Conservation (phyloP, 805 yeast genomes). For the Schwanniomyces sp. region DNA sequence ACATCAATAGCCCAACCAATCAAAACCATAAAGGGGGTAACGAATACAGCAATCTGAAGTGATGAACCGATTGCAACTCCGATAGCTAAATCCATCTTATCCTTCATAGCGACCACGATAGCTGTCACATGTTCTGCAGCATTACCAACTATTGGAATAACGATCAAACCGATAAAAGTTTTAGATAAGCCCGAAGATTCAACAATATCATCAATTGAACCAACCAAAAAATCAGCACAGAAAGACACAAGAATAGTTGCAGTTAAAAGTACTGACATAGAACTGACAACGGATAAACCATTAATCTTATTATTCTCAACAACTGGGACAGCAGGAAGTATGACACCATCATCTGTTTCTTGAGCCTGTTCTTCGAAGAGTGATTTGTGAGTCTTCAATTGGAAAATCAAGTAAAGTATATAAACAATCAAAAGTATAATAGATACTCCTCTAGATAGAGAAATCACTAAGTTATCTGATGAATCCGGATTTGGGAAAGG, state of each 20-base stretch:
- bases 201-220: conserved; percentile 89
- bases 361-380: conserved; percentile 59
- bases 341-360: conserved; percentile 38
- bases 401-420: conserved; percentile 78
- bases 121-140: conserved; percentile 99
- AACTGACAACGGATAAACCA: conserved; percentile 51
- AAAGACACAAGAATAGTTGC: conserved; percentile 81
- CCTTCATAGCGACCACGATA: conserved; percentile 88
- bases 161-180: conserved; percentile 90
- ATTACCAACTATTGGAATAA: conserved; percentile 95
- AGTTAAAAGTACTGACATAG: conserved; percentile 55
- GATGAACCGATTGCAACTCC: conserved; percentile 98
- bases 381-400: conserved; percentile 79
- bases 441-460: conserved; percentile 83
- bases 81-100: conserved; percentile 95
- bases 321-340: conserved; percentile 26
- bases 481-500: conserved; percentile 42
- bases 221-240: conserved; percentile 92
- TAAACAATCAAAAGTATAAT: conserved; percentile 76
- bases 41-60: conserved; percentile 90
- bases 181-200: conserved; percentile 82
- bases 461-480: conserved; percentile 53
- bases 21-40: conserved; percentile 92
- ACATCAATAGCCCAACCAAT: conserved; percentile 90
- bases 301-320: conserved; percentile 7